Evolutionary conservation across 75 land plant species (phyloP), one percentile per base, ranked within the genome.

Genomic region (Sequoia sempervirens): DNA sequence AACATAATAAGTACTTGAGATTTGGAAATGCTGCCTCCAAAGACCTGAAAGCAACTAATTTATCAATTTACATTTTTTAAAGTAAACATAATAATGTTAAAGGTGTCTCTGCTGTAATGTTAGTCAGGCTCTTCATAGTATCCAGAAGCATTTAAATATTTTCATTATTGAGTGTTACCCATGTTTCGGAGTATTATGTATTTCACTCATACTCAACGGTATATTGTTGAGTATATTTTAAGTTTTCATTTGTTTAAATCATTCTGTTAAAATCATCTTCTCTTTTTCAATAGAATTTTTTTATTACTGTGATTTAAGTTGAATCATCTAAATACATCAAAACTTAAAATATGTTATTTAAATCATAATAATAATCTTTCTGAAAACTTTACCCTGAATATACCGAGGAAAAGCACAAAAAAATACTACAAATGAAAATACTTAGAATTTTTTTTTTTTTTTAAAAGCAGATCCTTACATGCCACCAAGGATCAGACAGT

Each of bases 1-100:
- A n/a, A n/a, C n/a, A n/a, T n/a, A n/a, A n/a, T n/a, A 95, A 89
- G 91, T 88, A 89, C 91, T 90, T 92, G 73, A 95, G 30, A 80
- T 94, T 94, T 28, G 96, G 92, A 28, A 92, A 84, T 1, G 92
- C 91, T 0, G 90, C 75, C 3, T 93, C 97, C 46, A 95, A 81
- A 53, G 96, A 28, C 85, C 94, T 92, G 83, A 68, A 82, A 4
- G 32, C 26, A 4, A 43, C 0, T 12, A 32, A 32, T 69, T 69
- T 37, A 23, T 41, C 79, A 41, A 75, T 38, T 75, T 20, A 20
- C 9, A 75, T 18, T 0, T 17, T 40, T 40, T 41, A 7, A 40
- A 17, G 23, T 37, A 7, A 75, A 75, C 11, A 69, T 1, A 32
- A 69, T 10, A 11, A 69, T 12, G 36, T 10, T 11, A 11, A 32